Base-by-base conservation (phyloP, 129 eudicot genomes). In the Pulicaria dysenterica region DNA sequence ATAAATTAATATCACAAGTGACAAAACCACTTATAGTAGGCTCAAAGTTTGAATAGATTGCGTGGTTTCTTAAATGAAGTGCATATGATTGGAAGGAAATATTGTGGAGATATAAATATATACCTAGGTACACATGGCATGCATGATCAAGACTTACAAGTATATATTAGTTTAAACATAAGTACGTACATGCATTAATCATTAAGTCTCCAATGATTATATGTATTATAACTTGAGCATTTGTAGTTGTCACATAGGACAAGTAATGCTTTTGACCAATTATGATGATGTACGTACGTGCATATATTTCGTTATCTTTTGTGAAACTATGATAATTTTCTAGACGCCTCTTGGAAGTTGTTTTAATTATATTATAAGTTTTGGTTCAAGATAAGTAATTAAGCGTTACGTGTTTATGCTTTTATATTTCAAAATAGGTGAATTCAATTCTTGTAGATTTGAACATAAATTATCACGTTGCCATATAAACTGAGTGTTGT, bases 31-130 rank as follows among this genome's bases (percentile, higher is more conserved):
- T n/a, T n/a, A n/a, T n/a, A n/a, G n/a, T n/a, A n/a, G n/a, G n/a
- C n/a, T n/a, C n/a, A n/a, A n/a, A n/a, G n/a, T n/a, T n/a, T n/a
- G n/a, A n/a, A n/a, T n/a, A n/a, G 15, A 56, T 67, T 56, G 71
- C 80, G 80, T 76, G 74, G 50, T 53, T 66, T 38, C 5, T 67
- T 38, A 1, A 57, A 76, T 45, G 56, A 67, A 46, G 48, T 57
- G 13, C 50, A 16, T 66, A 56, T 64, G 73, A 75, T 44, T 75
- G 68, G 56, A 70, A 54, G 54, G 19, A 44, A 36, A 16, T 31
- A 24, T 75, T 45, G 43, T 75, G 58, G 34, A 10, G 11, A 65
- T 38, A 48, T 45, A 17, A 11, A 55, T 46, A 7, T 13, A 56
- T 59, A n/a, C n/a, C n/a, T n/a, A n/a, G n/a, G n/a, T n/a, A n/a